Evolutionary conservation across 1,139 yeast genomes (phyloP), one percentile per base, ranked within the genome.

Genomic region (Meyerozyma athensensis): DNA sequence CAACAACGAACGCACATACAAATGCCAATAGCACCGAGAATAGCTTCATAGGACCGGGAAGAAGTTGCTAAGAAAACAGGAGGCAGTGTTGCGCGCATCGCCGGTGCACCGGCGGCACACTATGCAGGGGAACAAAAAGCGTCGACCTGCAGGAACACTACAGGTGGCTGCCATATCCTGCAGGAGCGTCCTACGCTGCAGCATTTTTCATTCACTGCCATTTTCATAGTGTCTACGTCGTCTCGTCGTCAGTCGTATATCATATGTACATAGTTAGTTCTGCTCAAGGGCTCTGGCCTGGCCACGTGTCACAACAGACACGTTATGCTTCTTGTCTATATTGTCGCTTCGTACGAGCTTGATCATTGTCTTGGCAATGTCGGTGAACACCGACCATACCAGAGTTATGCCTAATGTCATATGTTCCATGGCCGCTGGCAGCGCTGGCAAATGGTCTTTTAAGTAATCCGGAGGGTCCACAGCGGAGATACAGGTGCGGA

Each of bases 1-100:
- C 85, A 17, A 39, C 20, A 7, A 12, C 32, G 21, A 28, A 28
- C n/a, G 32, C 16, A 5, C 4, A 5, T 10, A 24, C 13, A 13
- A 24, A 24, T 4, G 28, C 17, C 3, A 12, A 10, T 24, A 24
- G 17, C 17, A 24, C 28, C 17, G 12, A 24, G 28, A 24, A 12
- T 9, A 24, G 9, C 28, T 9, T 10, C 28, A 24, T 24, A 24
- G n/a, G n/a, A n/a, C n/a, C n/a, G n/a, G n/a, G n/a, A 19, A 19
- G 22, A 7, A 7, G 22, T 13, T n/a, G 26, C 12, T n/a, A 22
- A 13, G 12, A 22, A 13, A 22, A 24, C 8, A 24, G 14, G 14
- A 24, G 28, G 28, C 28, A 24, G 28, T 24, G 28, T 24, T 12
- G 28, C 14, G 28, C 13, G 28, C 28, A 24, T n/a, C n/a, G n/a